phyloP scores from a whole-genome alignment of 371 early-diverging fungal species.

The Rhizopus sp. region DNA sequence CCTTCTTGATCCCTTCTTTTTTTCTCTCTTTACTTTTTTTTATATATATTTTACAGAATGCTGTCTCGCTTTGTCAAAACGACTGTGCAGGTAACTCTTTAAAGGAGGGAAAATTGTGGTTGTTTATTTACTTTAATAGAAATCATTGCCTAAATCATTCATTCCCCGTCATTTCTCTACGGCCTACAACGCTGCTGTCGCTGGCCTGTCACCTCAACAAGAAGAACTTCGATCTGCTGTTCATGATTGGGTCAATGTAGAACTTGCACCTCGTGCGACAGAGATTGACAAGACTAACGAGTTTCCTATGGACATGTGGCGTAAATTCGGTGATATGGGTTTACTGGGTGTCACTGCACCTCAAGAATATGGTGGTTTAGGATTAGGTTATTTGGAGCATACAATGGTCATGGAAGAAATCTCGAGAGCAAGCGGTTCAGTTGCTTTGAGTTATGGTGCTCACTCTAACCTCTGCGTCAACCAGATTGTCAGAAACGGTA shows the following conservation, averaged over 20 bases:
- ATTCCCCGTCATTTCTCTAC: slow-evolving; percentile 27
- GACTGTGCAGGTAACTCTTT: too few relatives aligned
- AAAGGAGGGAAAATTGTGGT: too few relatives aligned
- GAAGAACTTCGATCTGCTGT: slow-evolving; percentile 77
- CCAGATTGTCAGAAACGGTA: slow-evolving; percentile 94
- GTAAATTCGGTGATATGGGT: slow-evolving; percentile 96
- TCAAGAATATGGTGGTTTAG: slow-evolving; percentile 87
- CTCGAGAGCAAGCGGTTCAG: slow-evolving; percentile 87
- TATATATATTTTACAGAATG: too few relatives aligned
- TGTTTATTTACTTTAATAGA: neutral
- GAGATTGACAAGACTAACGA: slow-evolving; percentile 84
- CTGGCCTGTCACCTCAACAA: slow-evolving; percentile 76
- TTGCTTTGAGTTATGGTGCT: slow-evolving; percentile 95
- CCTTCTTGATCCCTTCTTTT: too few relatives aligned
- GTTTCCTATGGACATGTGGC: slow-evolving; percentile 97
- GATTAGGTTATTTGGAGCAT: slow-evolving; percentile 92
- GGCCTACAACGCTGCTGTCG: slow-evolving; percentile 72
- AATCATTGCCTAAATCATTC: neutral
- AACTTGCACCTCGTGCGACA: slow-evolving; percentile 84
- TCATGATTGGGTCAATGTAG: slow-evolving; percentile 76
- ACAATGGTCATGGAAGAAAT: slow-evolving; percentile 94
- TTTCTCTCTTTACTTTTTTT: too few relatives aligned
- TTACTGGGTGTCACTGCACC: slow-evolving; percentile 70
- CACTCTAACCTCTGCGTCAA: slow-evolving; percentile 98
- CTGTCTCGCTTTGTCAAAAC: too few relatives aligned